Conservation (phyloP, 164 flowering plant species). For the Protea cynaroides region DNA sequence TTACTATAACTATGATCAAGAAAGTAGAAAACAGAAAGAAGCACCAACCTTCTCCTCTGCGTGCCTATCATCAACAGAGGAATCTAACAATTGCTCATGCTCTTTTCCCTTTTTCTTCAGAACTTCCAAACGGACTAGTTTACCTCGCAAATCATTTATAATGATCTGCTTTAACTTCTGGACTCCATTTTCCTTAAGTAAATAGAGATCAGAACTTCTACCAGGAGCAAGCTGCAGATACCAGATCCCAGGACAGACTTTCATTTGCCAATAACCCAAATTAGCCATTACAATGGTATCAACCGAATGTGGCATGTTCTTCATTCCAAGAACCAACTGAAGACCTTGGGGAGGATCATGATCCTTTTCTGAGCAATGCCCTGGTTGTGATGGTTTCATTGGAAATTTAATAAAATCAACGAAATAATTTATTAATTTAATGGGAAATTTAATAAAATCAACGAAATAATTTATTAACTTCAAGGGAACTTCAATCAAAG, state of each 20-base stretch:
- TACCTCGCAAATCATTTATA: slow-evolving; percentile 84
- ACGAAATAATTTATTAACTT: too few species aligned
- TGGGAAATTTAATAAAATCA: too few species aligned
- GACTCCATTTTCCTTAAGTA: slow-evolving; percentile 47
- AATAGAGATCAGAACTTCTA: slow-evolving; percentile 85
- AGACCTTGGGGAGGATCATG: slow-evolving; percentile 98
- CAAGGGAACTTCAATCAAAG: too few species aligned
- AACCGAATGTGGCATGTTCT: slow-evolving; percentile 76
- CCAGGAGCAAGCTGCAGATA: slow-evolving; percentile 97
- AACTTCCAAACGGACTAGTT: slow-evolving; percentile 84
- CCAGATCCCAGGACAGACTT: slow-evolving; percentile 96
- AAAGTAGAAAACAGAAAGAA: background rate
- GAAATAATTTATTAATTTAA: background rate
- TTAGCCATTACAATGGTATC: slow-evolving; percentile 98
- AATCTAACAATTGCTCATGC: slow-evolving; percentile 63
- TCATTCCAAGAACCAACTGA: slow-evolving; percentile 92
- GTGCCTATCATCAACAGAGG: slow-evolving; percentile 40
- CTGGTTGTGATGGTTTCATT: slow-evolving; percentile 27
- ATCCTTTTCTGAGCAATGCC: slow-evolving; percentile 96
- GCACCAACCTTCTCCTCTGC: slow-evolving; percentile 33
- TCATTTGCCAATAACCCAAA: slow-evolving; percentile 99
- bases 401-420: too few species aligned
- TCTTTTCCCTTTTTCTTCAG: slow-evolving; percentile 85
- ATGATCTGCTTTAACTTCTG: slow-evolving; percentile 56
- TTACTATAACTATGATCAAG: background rate